Conservation (phyloP, 2,329 filamentous ascomycete genomes). For the Xylaria polymorpha region DNA sequence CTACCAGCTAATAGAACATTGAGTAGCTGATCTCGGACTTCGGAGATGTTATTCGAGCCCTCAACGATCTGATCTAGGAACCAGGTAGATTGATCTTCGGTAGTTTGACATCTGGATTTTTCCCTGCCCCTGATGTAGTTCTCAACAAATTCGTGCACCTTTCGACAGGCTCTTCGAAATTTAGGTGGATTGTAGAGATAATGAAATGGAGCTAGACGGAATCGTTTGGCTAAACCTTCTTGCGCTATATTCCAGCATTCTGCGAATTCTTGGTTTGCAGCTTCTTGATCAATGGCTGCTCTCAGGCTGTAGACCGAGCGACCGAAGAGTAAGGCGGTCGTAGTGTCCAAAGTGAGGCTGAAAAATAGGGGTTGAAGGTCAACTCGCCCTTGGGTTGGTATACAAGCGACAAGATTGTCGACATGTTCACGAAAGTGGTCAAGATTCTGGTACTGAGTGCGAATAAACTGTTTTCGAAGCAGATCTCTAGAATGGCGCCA, state of each 20-base stretch:
- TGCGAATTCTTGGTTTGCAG: neutral
- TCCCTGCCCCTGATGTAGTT: neutral
- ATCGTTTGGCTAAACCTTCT: neutral
- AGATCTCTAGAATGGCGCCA: constrained; percentile 46
- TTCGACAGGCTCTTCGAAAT: constrained; percentile 3
- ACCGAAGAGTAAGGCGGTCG: neutral
- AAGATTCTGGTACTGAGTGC: constrained; percentile 2
- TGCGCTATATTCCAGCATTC: neutral
- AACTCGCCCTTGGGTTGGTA: neutral
- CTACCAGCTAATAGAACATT: neutral
- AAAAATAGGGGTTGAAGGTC: constrained; percentile 8
- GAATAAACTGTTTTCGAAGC: neutral
- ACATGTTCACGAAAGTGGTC: constrained; percentile 1
- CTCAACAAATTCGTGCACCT: constrained; percentile 5
- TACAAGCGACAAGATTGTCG: neutral
- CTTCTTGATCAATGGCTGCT: neutral
- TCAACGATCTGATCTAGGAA: neutral
- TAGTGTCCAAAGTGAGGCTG: neutral
- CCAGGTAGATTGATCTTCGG: neutral
- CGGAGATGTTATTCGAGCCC: neutral
- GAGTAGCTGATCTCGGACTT: constrained; percentile 1
- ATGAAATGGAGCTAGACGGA: neutral
- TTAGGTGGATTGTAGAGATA: neutral
- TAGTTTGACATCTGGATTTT: neutral
- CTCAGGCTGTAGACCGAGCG: neutral